Evolutionary conservation across 176 grass and related monocot genomes (phyloP).

Genomic region (Leersia perrieri): DNA sequence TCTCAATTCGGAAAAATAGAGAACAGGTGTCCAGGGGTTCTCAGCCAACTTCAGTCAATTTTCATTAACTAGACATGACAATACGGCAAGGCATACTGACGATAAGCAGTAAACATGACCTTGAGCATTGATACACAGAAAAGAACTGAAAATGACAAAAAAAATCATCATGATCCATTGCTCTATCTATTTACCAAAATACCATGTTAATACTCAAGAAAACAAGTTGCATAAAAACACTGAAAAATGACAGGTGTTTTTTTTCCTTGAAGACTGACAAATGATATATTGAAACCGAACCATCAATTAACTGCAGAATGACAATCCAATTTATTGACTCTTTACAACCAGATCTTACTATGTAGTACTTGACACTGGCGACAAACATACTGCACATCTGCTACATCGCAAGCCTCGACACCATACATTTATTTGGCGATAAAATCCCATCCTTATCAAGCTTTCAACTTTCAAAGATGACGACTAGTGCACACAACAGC

Average conservation of each 20-base stretch:
- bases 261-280: not conserved
- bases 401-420: not conserved
- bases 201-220: not conserved
- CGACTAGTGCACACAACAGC: conserved; percentile 17
- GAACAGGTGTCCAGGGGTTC: not conserved
- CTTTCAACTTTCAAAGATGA: not conserved
- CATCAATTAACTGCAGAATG: not conserved
- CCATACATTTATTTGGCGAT: not conserved
- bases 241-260: not conserved
- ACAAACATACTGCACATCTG: not conserved
- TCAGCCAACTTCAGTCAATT: not conserved
- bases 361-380: not conserved
- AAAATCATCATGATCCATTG: not conserved
- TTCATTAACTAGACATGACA: not conserved
- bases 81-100: not conserved
- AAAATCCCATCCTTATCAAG: not conserved
- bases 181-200: not conserved
- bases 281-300: not conserved
- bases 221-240: not conserved
- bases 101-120: conserved; percentile 3
- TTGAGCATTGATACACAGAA: not conserved
- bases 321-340: not conserved
- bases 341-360: not conserved
- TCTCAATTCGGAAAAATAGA: not conserved
- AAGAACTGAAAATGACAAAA: not conserved